Evolutionary conservation across 2,329 filamentous ascomycete species (phyloP).

Genomic region (Fusarium continuum): DNA sequence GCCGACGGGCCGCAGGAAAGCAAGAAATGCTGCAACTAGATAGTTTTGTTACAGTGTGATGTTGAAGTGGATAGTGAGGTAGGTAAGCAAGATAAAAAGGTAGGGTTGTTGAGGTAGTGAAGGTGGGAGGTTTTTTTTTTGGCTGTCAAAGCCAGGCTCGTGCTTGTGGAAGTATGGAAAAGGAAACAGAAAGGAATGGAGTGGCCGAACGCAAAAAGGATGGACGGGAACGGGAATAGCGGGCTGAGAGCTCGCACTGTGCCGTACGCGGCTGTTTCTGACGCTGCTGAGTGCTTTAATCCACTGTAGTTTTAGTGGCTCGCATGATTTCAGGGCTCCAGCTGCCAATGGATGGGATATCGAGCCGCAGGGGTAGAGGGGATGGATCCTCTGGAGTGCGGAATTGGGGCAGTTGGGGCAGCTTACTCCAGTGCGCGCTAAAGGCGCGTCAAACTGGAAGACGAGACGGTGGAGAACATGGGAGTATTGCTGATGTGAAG

Average conservation of each 20-base stretch:
- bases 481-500: conserved; percentile 6
- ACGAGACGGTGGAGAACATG: conserved; percentile 25
- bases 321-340: conserved; percentile 15
- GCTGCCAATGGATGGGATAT: conserved; percentile 15
- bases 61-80: conserved; percentile 26
- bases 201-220: conserved; percentile 39
- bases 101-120: conserved; percentile 32
- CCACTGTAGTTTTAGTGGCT: conserved; percentile 35
- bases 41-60: conserved; percentile 23
- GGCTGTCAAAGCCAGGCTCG: conserved; percentile 38
- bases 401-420: conserved; percentile 35
- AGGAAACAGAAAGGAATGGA: conserved; percentile 42
- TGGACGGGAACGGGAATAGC: conserved; percentile 44
- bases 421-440: conserved; percentile 37
- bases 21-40: conserved; percentile 19
- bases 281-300: conserved; percentile 24
- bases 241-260: conserved; percentile 36
- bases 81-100: conserved; percentile 5
- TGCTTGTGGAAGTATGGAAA: conserved; percentile 33
- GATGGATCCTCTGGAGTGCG: conserved; percentile 12
- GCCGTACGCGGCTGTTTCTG: conserved; percentile 27
- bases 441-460: conserved; percentile 26
- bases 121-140: conserved; percentile 45
- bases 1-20: conserved; percentile 36
- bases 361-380: conserved; percentile 19